These are phyloP conservation scores for Aspergillus steynii DNA, from an alignment of 495 filamentous ascomycete species.

Conservation along the genomic window DNA sequence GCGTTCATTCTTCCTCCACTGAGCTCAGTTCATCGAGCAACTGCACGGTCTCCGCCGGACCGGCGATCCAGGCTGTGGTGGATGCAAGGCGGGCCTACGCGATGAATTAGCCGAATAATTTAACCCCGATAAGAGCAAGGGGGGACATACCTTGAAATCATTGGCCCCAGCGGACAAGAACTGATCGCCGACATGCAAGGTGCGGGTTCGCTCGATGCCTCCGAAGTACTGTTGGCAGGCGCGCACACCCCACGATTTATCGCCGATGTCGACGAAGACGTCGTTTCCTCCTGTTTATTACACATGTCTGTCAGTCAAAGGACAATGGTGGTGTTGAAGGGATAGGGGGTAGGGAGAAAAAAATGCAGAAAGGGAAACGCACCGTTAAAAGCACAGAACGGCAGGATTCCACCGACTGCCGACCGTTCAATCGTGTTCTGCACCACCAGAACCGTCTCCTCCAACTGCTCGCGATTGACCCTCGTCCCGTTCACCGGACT, in stretches of 20 bases:
- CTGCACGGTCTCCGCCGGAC: slow-evolving; percentile 82
- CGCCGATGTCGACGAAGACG: slow-evolving; percentile 98
- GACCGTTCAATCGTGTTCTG: slow-evolving; percentile 90
- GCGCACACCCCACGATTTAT: slow-evolving; percentile 92
- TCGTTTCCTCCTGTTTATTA: slow-evolving; percentile 69
- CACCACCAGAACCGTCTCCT: slow-evolving; percentile 92
- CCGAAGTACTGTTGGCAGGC: slow-evolving; percentile 93
- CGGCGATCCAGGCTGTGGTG: slow-evolving; percentile 88
- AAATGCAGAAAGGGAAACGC: slow-evolving; percentile 7
- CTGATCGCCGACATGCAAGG: slow-evolving; percentile 90
- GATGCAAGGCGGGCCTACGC: slow-evolving; percentile 59
- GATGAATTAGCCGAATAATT: neutral
- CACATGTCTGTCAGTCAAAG: neutral
- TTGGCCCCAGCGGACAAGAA: slow-evolving; percentile 95
- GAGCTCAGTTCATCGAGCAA: slow-evolving; percentile 75
- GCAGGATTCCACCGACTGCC: slow-evolving; percentile 64
- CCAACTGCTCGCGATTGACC: slow-evolving; percentile 83
- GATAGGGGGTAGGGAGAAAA: neutral
- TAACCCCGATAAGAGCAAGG: neutral
- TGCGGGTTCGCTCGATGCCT: slow-evolving; percentile 61
- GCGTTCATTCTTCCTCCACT: slow-evolving; percentile 17
- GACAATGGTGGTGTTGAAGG: neutral
- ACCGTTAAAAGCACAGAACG: slow-evolving; percentile 98
- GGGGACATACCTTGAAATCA: slow-evolving; percentile 75
- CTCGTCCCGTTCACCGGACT: slow-evolving; percentile 58